Conservation (phyloP, 1,284 basidiomycete species). For the Ganoderma resinaceum region DNA sequence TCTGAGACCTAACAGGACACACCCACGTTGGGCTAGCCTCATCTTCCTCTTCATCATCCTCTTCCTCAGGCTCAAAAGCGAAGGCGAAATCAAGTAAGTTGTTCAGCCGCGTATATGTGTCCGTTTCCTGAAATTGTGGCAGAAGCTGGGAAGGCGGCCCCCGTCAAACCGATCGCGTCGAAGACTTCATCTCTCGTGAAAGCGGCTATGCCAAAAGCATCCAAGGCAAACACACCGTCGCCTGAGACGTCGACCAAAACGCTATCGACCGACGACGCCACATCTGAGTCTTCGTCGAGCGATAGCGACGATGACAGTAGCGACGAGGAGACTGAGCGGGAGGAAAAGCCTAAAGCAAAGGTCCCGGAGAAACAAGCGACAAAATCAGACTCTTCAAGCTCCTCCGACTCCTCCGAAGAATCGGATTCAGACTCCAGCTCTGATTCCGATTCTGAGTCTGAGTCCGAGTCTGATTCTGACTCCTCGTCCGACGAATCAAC, state of each 20-base stretch:
- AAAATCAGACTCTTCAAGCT: conserved; percentile 27
- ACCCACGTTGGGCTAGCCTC: conserved; percentile 25
- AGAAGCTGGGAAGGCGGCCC: neutral
- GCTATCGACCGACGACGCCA: conserved; percentile 30
- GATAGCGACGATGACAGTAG: conserved; percentile 16
- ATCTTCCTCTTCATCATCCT: conserved; percentile 25
- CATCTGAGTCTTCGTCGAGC: conserved; percentile 19
- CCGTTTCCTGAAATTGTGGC: neutral
- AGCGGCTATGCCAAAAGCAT: neutral
- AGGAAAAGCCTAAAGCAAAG: conserved; percentile 9
- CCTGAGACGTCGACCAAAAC: conserved; percentile 36
- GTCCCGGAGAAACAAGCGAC: conserved; percentile 24
- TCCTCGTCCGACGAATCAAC: conserved; percentile 27
- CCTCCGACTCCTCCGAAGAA: conserved; percentile 25
- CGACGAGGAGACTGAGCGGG: conserved; percentile 13
- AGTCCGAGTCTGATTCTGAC: conserved; percentile 16
- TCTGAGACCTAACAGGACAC: conserved; percentile 23
- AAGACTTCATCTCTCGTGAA: conserved; percentile 4
- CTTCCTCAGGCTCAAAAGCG: conserved; percentile 3
- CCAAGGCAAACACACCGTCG: conserved; percentile 21
- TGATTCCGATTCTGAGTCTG: conserved; percentile 29
- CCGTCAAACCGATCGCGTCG: neutral
- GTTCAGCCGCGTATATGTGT: neutral
- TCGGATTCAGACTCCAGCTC: conserved; percentile 37
- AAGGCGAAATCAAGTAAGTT: conserved; percentile 17